A percentile compares a stretch with the other conserved stretches of the same genome.
phyloP scores from a whole-genome alignment of 345 rosid genomes.

The Capsella bursapastoris region DNA sequence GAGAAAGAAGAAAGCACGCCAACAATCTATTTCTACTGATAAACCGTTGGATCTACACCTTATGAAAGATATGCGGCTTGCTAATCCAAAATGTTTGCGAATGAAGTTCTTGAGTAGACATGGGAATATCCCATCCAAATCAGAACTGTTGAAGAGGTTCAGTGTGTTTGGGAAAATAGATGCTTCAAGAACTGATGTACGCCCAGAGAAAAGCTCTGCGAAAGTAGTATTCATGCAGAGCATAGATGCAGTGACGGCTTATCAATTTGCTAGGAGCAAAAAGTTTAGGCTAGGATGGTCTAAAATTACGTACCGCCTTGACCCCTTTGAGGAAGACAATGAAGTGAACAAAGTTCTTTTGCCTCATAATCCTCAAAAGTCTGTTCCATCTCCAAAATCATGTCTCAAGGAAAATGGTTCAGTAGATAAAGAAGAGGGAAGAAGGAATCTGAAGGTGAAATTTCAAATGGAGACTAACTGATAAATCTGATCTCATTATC shows the following conservation, averaged over 20 bases:
- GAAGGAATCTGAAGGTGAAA: constrained; percentile 30
- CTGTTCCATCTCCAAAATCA: constrained; percentile 25
- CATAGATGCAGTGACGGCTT: constrained; percentile 46
- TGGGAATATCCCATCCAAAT: constrained; percentile 36
- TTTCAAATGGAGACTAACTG: constrained; percentile 27
- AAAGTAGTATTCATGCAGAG: constrained; percentile 41
- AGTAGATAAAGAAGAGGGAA: constrained; percentile 10
- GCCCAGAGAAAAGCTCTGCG: constrained; percentile 22
- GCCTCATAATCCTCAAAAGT: constrained; percentile 7
- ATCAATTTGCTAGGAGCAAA: constrained; percentile 44
- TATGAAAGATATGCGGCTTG: constrained; percentile 31
- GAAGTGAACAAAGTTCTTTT: constrained; percentile 1
- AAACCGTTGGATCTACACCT: constrained; percentile 27
- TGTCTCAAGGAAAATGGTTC: constrained; percentile 33
- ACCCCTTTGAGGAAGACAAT: constrained; percentile 22
- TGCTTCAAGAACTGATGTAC: constrained; percentile 35
- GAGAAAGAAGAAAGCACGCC: constrained; percentile 34
- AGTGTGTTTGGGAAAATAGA: constrained; percentile 46
- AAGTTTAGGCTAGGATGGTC: constrained; percentile 37
- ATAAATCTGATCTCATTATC: background rate
- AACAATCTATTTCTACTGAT: constrained; percentile 21
- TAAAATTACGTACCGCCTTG: constrained; percentile 32
- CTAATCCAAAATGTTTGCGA: constrained; percentile 41
- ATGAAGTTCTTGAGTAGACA: constrained; percentile 40
- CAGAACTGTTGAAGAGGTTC: constrained; percentile 43